phyloP scores from a whole-genome alignment of 1,139 yeast genomes.

The Entelexis paramagnoliae region DNA sequence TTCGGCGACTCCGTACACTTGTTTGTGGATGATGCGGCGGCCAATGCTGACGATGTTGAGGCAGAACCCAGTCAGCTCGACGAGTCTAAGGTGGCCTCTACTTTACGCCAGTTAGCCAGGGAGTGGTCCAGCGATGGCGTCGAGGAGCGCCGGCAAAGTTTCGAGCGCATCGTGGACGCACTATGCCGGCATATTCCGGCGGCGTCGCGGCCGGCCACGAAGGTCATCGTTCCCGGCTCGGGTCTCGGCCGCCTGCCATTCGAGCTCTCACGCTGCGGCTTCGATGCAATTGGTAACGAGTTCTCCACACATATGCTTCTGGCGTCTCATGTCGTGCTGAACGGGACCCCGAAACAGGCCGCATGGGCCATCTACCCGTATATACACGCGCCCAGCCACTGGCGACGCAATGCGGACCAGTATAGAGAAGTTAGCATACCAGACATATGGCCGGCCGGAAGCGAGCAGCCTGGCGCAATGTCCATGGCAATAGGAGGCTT shows the following conservation, averaged over 20 bases:
- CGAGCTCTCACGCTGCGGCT: conserved; percentile 59
- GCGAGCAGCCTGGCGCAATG: conserved; percentile 37
- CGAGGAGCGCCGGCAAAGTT: conserved; percentile 43
- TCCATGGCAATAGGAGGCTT: conserved; percentile 77
- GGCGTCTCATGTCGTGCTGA: conserved; percentile 54
- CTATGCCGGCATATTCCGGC: conserved; percentile 40
- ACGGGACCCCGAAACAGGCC: conserved; percentile 44
- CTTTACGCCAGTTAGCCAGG: conserved; percentile 53
- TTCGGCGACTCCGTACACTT: not conserved
- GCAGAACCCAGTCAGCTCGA: not conserved
- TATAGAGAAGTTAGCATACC: conserved; percentile 41
- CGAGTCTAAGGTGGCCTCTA: conserved; percentile 19
- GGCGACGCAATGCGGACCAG: conserved; percentile 43
- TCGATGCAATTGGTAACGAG: conserved; percentile 76
- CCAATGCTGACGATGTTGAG: not conserved
- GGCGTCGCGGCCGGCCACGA: conserved; percentile 30
- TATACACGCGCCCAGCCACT: conserved; percentile 66
- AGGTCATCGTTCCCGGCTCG: conserved; percentile 60
- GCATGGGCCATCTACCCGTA: conserved; percentile 59
- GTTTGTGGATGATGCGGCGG: not conserved
- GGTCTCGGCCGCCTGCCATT: conserved; percentile 73
- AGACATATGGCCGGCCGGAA: conserved; percentile 29
- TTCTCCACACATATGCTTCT: conserved; percentile 72
- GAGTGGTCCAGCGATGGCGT: conserved; percentile 68
- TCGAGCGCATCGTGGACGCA: conserved; percentile 40